phyloP scores from a whole-genome alignment of 257 asterid genomes.

The Solanum virginianum region DNA sequence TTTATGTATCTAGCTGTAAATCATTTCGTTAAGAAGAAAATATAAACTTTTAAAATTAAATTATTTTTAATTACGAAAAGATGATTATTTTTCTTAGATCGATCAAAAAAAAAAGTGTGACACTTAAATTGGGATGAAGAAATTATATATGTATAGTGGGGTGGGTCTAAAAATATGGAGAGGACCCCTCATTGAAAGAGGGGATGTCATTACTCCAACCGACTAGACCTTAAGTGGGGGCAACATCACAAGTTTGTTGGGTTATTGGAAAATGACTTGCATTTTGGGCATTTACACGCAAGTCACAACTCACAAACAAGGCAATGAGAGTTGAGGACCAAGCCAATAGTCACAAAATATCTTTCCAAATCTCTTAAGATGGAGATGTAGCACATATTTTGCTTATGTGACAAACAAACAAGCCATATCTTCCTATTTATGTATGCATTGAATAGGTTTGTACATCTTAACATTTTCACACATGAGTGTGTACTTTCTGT shows the following conservation, averaged over 20 bases:
- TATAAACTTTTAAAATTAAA: background rate
- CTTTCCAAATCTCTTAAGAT: conserved; percentile 15
- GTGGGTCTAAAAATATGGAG: background rate
- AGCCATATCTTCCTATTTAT: background rate
- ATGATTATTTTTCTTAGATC: background rate
- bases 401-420: background rate
- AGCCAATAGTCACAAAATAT: conserved; percentile 2
- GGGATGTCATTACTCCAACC: conserved; percentile 21
- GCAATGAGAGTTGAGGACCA: background rate
- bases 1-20: background rate
- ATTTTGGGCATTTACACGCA: background rate
- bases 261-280: conserved; percentile 12
- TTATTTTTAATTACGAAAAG: background rate
- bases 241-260: conserved; percentile 12
- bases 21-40: background rate
- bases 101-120: background rate
- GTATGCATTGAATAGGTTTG: background rate
- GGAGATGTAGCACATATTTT: background rate
- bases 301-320: conserved; percentile 1
- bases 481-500: background rate
- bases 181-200: conserved; percentile 9
- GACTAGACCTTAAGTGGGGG: conserved; percentile 16
- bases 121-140: background rate
- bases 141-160: background rate
- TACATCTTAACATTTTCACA: background rate